A percentile compares a stretch with the other conserved stretches of the same genome.
Evolutionary conservation across 345 rosid genomes (phyloP).

Genomic region (Excoecaria cochinchinensis): DNA sequence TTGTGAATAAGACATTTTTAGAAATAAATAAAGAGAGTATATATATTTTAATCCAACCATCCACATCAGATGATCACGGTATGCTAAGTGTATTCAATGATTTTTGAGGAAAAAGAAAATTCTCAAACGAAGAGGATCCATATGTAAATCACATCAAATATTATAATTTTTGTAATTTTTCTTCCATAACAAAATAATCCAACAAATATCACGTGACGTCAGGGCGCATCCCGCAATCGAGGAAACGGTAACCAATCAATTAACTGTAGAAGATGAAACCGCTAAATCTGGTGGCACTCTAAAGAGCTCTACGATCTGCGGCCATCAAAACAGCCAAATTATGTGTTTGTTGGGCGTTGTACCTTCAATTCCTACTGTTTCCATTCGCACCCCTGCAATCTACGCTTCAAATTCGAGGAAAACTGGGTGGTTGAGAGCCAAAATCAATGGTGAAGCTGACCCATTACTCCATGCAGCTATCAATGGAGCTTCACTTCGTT

Average conservation of each 20-base stretch:
- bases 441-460: constrained; percentile 45
- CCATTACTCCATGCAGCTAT: constrained; percentile 61
- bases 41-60: too few relatives aligned
- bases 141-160: not conserved
- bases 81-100: too few relatives aligned
- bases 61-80: too few relatives aligned
- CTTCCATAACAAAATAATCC: not conserved
- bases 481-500: constrained; percentile 68
- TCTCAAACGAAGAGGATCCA: not conserved
- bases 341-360: constrained; percentile 31
- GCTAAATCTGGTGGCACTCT: not conserved
- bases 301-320: not conserved
- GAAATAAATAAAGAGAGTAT: too few relatives aligned
- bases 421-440: constrained; percentile 37
- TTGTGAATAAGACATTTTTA: too few relatives aligned
- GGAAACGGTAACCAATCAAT: not conserved
- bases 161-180: not conserved
- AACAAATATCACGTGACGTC: not conserved
- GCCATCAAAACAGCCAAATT: not conserved
- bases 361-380: constrained; percentile 5
- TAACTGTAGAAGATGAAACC: not conserved
- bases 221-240: not conserved
- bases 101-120: too few relatives aligned
- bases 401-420: constrained; percentile 22
- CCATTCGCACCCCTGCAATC: constrained; percentile 11